phyloP scores from a whole-genome alignment of 192 early-diverging fungal genomes.

The Rhizophagus prolifer region DNA sequence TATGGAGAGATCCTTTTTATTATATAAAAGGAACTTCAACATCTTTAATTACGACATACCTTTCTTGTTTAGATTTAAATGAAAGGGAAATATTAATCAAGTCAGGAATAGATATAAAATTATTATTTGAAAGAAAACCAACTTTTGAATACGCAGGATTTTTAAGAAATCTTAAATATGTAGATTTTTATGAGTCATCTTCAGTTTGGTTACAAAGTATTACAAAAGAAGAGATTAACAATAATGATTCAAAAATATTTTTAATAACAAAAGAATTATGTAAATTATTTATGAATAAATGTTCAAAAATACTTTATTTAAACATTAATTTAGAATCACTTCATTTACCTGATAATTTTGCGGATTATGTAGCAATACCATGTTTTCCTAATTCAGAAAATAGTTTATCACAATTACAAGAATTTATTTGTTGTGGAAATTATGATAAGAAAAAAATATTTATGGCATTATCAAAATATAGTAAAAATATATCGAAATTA shows the following conservation, averaged over 20 bases:
- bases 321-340: neutral
- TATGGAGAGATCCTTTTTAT: conserved; percentile 12
- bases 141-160: conserved; percentile 8
- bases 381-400: conserved; percentile 1
- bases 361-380: neutral
- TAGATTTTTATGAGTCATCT: neutral
- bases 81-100: neutral
- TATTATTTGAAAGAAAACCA: neutral
- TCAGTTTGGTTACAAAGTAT: neutral
- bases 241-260: neutral
- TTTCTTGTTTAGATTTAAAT: neutral
- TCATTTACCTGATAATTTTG: neutral
- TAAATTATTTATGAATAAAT: conserved; percentile 1
- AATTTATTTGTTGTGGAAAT: conserved; percentile 14
- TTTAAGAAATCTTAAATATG: neutral
- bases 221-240: neutral
- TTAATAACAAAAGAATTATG: neutral
- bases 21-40: neutral
- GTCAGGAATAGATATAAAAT: neutral
- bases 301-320: neutral
- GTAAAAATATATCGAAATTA: conserved; percentile 5
- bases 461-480: neutral
- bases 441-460: conserved; percentile 24
- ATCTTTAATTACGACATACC: neutral
- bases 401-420: neutral